Evolutionary conservation across 345 rosid genomes (phyloP), one percentile per base, ranked within the genome.

Genomic region (Gossypium longicalyx): DNA sequence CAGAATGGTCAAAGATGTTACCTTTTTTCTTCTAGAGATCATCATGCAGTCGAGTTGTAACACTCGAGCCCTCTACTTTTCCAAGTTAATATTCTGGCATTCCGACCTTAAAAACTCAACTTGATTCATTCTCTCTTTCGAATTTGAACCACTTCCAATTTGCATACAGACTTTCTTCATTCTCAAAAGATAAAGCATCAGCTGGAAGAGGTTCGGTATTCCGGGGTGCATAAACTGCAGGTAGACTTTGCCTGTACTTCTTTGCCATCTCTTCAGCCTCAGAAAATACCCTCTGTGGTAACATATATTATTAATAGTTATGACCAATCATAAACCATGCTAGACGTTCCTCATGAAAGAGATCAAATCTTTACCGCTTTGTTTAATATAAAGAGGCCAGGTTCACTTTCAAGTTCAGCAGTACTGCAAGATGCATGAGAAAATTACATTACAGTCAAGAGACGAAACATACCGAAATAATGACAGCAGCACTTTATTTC

Each of bases 71-170:
- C 16, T 17, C 54, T 4, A 60, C 22, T 20, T 63, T 64, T 63
- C 51, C 69, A 64, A 1, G 43, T 65, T 20, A 19, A 59, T 43
- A 27, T 25, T 48, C 16, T 8, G 12, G 20, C 3, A 27, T 43
- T 49, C 17, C 71, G 67, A 56, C 3, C 71, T 15, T 76, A 6
- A 71, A 17, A 13, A 6, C 27, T 67, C 73, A 72, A 47, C 73
- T 73, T 63, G 63, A 62, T 71, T 77, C 75, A 73, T 73, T 34
- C 43, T 83, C 82, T 20, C 77, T 78, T 83, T 89, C 91, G 65
- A 94, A 94, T 80, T 72, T 88, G 89, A 94, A 91, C 98, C 99
- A 94, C 34, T 87, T 85, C 99, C 97, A 92, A 63, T 94, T 94
- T 64, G 97, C 90, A 64, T 86, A 92, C 56, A 84, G 59, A 61